A percentile compares a stretch with the other conserved stretches of the same genome.
Conservation (phyloP, 345 rosid species). For the Salix brachista region DNA sequence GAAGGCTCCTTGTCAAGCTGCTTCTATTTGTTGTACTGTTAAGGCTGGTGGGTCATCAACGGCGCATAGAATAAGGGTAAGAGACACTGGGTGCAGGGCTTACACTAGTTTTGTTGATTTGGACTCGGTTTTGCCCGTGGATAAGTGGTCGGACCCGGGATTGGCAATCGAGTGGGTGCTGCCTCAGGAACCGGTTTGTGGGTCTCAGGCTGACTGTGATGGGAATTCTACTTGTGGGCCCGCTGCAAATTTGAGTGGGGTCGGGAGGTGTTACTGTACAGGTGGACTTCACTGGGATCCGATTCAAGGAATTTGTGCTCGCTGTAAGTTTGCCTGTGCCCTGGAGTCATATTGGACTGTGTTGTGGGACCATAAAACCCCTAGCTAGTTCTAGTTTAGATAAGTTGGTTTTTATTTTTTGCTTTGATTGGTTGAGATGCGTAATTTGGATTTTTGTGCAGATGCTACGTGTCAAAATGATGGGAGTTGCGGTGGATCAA, state of each 20-base stretch:
- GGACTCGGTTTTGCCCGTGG: conserved; percentile 22
- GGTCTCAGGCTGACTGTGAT: conserved; percentile 39
- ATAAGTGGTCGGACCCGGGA: conserved; percentile 41
- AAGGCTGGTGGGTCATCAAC: conserved; percentile 34
- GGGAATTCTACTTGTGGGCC: conserved; percentile 35
- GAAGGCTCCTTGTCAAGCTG: conserved; percentile 16
- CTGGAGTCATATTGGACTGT: too few relatives aligned
- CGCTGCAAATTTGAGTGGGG: conserved; percentile 5
- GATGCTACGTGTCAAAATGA: conserved; percentile 35
- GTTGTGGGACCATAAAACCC: not conserved
- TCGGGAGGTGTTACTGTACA: conserved; percentile 37
- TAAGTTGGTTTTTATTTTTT: not conserved
- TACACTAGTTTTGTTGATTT: conserved; percentile 45
- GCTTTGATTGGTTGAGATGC: not conserved
- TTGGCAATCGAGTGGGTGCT: conserved; percentile 43
- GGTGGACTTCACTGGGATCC: conserved; percentile 36
- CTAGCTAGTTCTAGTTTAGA: not conserved
- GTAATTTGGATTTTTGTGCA: conserved; percentile 6
- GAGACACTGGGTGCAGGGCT: conserved; percentile 39
- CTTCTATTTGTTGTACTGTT: conserved; percentile 37
- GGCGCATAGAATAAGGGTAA: conserved; percentile 33
- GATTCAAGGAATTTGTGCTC: conserved; percentile 23
- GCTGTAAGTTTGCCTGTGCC: conserved; percentile 15
- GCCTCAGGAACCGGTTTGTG: conserved; percentile 38
- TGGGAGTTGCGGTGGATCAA: conserved; percentile 29